These are phyloP conservation scores for Picea glauca DNA, from an alignment of 75 land plant species.

Conservation along the genomic window DNA sequence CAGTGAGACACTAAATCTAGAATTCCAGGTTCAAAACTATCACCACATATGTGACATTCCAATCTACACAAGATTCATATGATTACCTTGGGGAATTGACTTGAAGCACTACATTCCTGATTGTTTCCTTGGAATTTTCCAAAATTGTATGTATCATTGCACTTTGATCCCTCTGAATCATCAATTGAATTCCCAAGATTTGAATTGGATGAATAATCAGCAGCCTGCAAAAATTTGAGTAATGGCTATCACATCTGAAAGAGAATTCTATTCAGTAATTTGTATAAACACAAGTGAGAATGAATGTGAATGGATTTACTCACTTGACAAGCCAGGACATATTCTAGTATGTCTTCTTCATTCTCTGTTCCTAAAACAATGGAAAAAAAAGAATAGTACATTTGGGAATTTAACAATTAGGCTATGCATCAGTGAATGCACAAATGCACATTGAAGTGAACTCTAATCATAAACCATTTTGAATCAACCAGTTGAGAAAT, in stretches of 20 bases:
- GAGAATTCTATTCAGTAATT: not conserved
- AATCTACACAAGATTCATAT: no score
- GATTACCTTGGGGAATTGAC: no score
- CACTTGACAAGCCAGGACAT: constrained; percentile 1
- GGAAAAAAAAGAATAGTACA: not conserved
- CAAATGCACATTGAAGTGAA: not conserved
- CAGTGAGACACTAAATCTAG: no score
- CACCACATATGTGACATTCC: no score
- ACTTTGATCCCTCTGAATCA: not conserved
- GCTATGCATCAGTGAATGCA: no score
- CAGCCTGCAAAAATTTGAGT: not conserved
- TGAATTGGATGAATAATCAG: not conserved
- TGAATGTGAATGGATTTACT: not conserved
- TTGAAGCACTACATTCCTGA: no score
- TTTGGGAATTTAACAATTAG: not conserved
- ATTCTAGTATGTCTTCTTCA: not conserved
- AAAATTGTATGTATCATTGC: not conserved
- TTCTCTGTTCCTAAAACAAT: not conserved
- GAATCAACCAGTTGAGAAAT: not conserved
- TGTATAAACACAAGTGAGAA: not conserved
- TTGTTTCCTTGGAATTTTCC: no score
- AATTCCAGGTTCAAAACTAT: no score
- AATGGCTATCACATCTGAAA: not conserved
- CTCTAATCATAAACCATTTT: not conserved
- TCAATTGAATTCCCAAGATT: not conserved